Percentiles rank a stretch among this genome's conserved stretches.
These are phyloP conservation scores for Malania oleifera DNA, from an alignment of 164 flowering plant species.

Conservation along the genomic window DNA sequence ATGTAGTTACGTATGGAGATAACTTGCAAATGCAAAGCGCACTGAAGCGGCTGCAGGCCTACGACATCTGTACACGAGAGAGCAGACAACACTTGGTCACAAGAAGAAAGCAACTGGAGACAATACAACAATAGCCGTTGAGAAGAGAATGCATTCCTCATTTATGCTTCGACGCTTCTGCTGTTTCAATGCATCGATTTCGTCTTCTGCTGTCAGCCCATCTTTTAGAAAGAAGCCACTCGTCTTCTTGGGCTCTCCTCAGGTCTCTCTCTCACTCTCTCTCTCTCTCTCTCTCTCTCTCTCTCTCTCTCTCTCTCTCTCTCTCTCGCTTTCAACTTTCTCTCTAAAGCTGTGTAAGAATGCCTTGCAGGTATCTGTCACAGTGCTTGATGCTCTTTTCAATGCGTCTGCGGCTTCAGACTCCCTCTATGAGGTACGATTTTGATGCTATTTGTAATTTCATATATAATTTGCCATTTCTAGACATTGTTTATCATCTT, in stretches of 20 bases:
- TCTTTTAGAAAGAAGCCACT: slow-evolving; percentile 54
- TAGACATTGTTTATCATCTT: neutral
- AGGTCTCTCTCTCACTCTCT: slow-evolving; percentile 29
- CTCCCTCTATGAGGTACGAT: slow-evolving; percentile 76
- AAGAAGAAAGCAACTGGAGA: no score
- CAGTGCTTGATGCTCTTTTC: slow-evolving; percentile 75
- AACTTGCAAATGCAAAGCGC: no score
- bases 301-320: neutral
- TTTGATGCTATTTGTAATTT: neutral
- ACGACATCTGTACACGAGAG: no score
- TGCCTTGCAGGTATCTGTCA: slow-evolving; percentile 56
- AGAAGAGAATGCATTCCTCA: slow-evolving; percentile 25
- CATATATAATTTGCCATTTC: neutral
- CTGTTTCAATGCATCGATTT: slow-evolving; percentile 30
- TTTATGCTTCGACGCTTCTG: slow-evolving; percentile 62
- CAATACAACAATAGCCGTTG: slow-evolving; percentile 5
- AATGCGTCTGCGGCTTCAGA: slow-evolving; percentile 59
- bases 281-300: neutral
- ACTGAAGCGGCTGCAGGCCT: no score
- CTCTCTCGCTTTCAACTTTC: slow-evolving; percentile 1
- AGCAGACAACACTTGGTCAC: no score
- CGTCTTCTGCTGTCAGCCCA: slow-evolving; percentile 15
- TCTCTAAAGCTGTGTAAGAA: neutral
- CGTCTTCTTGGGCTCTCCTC: slow-evolving; percentile 91
- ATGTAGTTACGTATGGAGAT: no score